These are phyloP conservation scores for Orbilia blumenaviensis DNA, from an alignment of 2,329 filamentous ascomycete species.

Conservation along the genomic window DNA sequence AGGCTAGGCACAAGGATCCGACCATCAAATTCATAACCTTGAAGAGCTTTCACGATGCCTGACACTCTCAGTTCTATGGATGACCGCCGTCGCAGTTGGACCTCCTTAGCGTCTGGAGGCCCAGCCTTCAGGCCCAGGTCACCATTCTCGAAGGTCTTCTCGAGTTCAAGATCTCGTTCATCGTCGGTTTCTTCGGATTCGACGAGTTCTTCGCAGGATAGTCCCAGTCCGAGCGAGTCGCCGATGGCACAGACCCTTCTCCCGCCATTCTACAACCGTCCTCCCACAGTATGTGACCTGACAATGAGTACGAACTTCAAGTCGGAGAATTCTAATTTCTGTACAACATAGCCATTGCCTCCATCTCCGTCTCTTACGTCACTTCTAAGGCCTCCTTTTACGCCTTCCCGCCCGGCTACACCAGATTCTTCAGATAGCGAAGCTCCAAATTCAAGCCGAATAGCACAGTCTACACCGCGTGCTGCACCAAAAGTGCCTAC, in stretches of 20 bases:
- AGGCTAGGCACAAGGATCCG: not conserved
- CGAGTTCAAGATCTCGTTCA: constrained; percentile 40
- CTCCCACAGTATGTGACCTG: constrained; percentile 71
- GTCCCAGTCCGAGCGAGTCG: constrained; percentile 47
- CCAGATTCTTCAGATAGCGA: constrained; percentile 92
- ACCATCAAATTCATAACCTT: not conserved
- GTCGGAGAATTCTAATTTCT: not conserved
- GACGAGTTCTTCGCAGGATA: constrained; percentile 48
- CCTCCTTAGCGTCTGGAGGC: constrained; percentile 40
- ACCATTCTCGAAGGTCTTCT: constrained; percentile 49
- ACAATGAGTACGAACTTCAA: not conserved
- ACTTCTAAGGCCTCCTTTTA: constrained; percentile 77
- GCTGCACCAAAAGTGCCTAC: constrained; percentile 95
- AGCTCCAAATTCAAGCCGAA: constrained; percentile 70
- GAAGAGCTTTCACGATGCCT: constrained; percentile 7
- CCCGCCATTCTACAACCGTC: constrained; percentile 95
- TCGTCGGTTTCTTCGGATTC: constrained; percentile 40
- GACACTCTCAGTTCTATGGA: constrained; percentile 28
- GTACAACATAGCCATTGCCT: constrained; percentile 71
- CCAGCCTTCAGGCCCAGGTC: constrained; percentile 44
- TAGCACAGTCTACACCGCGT: constrained; percentile 75
- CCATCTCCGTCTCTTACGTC: constrained; percentile 93
- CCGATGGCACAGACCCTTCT: constrained; percentile 64
- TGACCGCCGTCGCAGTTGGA: constrained; percentile 48
- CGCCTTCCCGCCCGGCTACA: constrained; percentile 87